Conservation (phyloP, 176 grass and related monocot species). For the Juncus inflexus region DNA sequence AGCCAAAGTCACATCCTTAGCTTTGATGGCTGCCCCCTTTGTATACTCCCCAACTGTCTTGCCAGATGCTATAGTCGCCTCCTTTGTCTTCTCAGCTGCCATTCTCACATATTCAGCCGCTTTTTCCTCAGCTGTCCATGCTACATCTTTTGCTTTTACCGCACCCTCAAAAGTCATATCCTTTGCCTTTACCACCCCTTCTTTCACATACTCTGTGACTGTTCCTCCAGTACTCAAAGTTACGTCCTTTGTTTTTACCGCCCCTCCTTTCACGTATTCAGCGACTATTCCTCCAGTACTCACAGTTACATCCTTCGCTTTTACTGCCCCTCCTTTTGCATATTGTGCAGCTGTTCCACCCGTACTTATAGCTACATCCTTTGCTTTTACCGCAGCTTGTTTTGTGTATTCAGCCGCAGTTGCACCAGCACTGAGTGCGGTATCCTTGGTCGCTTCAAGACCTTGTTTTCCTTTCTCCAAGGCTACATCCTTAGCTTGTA, state of each 20-base stretch:
- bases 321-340: conserved; percentile 35
- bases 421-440: conserved; percentile 21
- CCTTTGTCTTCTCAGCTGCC: conserved; percentile 18
- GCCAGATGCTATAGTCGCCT: conserved; percentile 28
- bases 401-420: conserved; percentile 42
- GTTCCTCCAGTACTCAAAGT: conserved; percentile 30
- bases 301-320: conserved; percentile 44
- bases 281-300: conserved; percentile 28
- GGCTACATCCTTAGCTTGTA: conserved; percentile 25
- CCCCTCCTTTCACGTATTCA: conserved; percentile 46
- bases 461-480: conserved; percentile 22
- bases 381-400: conserved; percentile 42
- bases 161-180: conserved; percentile 33
- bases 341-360: conserved; percentile 36
- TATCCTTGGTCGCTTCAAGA: conserved; percentile 29
- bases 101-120: conserved; percentile 1
- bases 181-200: conserved; percentile 40
- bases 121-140: not conserved
- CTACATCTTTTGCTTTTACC: conserved; percentile 5
- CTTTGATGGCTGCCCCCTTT: conserved; percentile 10
- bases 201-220: conserved; percentile 22
- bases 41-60: conserved; percentile 10
- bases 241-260: conserved; percentile 46
- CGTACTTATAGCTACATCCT: conserved; percentile 37
- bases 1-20: not conserved